Conservation (phyloP, 192 early-diverging fungal genomes). For the Dimargaris verticillata region DNA sequence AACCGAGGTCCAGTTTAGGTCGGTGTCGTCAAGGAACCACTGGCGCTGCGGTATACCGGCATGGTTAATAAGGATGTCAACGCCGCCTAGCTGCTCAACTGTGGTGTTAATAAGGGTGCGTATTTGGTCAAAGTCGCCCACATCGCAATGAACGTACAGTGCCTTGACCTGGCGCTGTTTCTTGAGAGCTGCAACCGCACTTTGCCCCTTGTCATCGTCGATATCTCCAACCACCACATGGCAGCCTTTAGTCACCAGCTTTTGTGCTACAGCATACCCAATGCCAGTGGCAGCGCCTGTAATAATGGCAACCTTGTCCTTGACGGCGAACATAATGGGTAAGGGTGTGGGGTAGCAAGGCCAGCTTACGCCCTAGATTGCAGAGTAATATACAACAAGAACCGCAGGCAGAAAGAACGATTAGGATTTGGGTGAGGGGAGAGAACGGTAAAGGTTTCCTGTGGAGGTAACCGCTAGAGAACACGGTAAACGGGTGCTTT, state of each 20-base stretch:
- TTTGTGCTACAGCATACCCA: slow-evolving; percentile 40
- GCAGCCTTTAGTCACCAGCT: slow-evolving; percentile 37
- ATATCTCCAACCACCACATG: slow-evolving; percentile 48
- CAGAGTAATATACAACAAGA: too few relatives aligned
- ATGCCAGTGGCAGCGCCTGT: slow-evolving; percentile 54
- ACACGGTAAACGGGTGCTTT: too few relatives aligned
- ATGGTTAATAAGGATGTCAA: slow-evolving; percentile 47
- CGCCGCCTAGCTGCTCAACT: slow-evolving; percentile 30
- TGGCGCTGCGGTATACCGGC: slow-evolving; percentile 34
- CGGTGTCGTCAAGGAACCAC: slow-evolving; percentile 26
- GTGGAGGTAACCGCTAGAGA: too few relatives aligned
- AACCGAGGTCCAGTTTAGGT: slow-evolving; percentile 29
- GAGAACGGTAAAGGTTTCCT: too few relatives aligned
- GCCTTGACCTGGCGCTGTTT: slow-evolving; percentile 11
- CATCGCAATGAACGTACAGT: slow-evolving; percentile 34
- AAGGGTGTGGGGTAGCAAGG: too few relatives aligned
- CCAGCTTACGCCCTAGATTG: too few relatives aligned
- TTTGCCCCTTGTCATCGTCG: slow-evolving; percentile 21
- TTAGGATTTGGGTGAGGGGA: too few relatives aligned
- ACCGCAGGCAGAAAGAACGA: too few relatives aligned
- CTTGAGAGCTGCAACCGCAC: slow-evolving; percentile 22
- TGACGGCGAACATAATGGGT: slow-evolving; percentile 11
- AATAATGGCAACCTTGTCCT: slow-evolving; percentile 46
- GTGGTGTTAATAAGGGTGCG: slow-evolving; percentile 22
- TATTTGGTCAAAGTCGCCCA: slow-evolving; percentile 20